Base-by-base conservation (phyloP, 2,329 filamentous ascomycete species). In the Cadophora luteo-olivacea region DNA sequence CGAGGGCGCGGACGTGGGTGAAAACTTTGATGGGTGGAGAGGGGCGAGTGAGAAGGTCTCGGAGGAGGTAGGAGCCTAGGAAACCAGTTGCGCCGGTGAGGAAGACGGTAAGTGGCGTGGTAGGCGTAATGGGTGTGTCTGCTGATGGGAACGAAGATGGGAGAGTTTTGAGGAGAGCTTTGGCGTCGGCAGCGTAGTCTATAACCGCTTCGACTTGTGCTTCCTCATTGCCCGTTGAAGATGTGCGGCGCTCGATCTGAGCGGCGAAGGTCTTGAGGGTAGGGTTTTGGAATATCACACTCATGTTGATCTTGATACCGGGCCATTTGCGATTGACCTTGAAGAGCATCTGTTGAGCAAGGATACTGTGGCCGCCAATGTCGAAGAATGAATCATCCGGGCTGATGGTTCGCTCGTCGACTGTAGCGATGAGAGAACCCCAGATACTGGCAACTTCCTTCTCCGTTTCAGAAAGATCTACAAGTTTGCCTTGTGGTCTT, bases 31-130 rank as follows among this genome's bases (percentile, higher is more conserved):
- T 82, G 22, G 81, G 79, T 22, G 82, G 85, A 19, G 81, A 81
- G 11, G 83, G 81, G 29, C 91, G 84, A 49, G 86, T 86, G 1
- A 97, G 84, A 0, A 97, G 80, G 66, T 97, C 92, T 66, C 86
- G 86, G 38, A 97, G 82, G 12, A 97, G 83, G 76, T 94, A 97
- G 0, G 92, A 87, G 33, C 94, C 94, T 24, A 97, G 81, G 83
- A 97, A 97, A 2, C 94, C 94, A 5, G 94, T 97, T 4, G 92
- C 93, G 54, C 95, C 94, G 2, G 94, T 97, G 5, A 97, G 81
- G 79, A 97, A 92, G 12, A 96, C 84, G 0, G 90, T 93, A 41
- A 82, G 68, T 67, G 79, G 69, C 70, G 79, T 74, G 14, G 78
- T 72, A 16, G 75, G 55, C 3, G 72, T 69, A 32, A 79, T 74